Evolutionary conservation across 2,329 filamentous ascomycete species (phyloP).

Genomic region (Xylaria sp.): DNA sequence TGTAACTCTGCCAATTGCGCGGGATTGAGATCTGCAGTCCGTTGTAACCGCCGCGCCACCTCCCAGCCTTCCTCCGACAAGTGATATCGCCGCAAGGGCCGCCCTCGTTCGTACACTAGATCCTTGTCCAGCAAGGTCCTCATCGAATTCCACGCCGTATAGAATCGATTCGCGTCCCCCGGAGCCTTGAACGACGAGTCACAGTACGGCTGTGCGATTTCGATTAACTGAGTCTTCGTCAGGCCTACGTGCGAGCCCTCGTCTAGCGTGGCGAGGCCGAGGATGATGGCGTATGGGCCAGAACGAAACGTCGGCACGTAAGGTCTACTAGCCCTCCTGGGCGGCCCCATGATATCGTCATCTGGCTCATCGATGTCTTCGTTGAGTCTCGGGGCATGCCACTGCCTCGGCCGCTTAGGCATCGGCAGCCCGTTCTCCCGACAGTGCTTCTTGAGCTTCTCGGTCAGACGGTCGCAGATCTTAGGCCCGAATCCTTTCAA

Average conservation of each 20-base stretch:
- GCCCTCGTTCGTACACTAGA: conserved; percentile 64
- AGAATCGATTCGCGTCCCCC: conserved; percentile 61
- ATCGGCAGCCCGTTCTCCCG: conserved; percentile 61
- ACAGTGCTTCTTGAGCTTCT: conserved; percentile 56
- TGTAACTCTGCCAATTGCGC: conserved; percentile 15
- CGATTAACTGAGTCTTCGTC: conserved; percentile 63
- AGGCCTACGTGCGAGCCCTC: conserved; percentile 53
- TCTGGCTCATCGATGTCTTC: conserved; percentile 30
- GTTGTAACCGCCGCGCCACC: conserved; percentile 59
- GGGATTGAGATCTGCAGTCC: conserved; percentile 34
- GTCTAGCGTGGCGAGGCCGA: conserved; percentile 58
- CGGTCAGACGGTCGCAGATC: conserved; percentile 63
- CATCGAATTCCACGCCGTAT: conserved; percentile 81
- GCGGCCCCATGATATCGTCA: conserved; percentile 33
- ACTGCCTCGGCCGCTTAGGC: conserved; percentile 53
- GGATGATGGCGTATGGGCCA: conserved; percentile 66
- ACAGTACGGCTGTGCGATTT: conserved; percentile 64
- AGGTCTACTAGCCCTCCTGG: conserved; percentile 54
- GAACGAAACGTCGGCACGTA: conserved; percentile 71
- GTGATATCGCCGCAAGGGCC: conserved; percentile 61
- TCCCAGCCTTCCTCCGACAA: conserved; percentile 77
- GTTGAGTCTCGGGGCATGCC: conserved; percentile 33
- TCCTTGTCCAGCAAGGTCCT: conserved; percentile 69
- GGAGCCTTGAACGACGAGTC: conserved; percentile 68
- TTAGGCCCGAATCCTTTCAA: conserved; percentile 71